A percentile compares a stretch with the other conserved stretches of the same genome.
These are phyloP conservation scores for Tuber melanosporum DNA, from an alignment of 495 filamentous ascomycete genomes.

Conservation along the genomic window DNA sequence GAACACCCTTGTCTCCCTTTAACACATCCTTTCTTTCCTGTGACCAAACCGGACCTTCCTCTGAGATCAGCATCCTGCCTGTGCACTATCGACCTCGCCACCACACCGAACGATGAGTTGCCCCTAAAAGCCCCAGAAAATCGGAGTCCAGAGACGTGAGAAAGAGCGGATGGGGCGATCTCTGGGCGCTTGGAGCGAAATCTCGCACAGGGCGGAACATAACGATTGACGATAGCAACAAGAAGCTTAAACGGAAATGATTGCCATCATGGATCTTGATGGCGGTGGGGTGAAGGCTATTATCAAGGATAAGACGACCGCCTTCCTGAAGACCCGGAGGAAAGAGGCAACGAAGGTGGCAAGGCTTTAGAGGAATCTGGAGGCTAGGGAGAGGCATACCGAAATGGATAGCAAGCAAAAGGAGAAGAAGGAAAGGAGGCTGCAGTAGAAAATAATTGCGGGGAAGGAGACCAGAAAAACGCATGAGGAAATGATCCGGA, in stretches of 20 bases:
- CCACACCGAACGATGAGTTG: conserved; percentile 91
- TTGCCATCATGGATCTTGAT: conserved; percentile 29
- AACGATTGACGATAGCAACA: conserved; percentile 44
- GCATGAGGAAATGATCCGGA: background rate
- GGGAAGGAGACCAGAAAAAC: background rate
- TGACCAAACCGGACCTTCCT: too few species aligned
- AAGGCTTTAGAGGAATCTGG: background rate
- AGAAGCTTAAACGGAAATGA: conserved; percentile 23
- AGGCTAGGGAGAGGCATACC: background rate
- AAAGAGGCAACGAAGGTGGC: background rate
- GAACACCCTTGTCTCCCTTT: too few species aligned
- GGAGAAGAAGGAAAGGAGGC: background rate
- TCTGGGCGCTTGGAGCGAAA: conserved; percentile 94
- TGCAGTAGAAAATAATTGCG: background rate
- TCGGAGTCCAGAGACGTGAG: conserved; percentile 83
- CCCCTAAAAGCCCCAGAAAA: conserved; percentile 71
- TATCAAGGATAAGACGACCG: conserved; percentile 28
- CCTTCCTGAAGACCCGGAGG: background rate
- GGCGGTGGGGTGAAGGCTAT: conserved; percentile 34
- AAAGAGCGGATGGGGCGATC: conserved; percentile 83
- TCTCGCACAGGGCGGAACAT: conserved; percentile 59
- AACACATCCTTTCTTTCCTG: too few species aligned
- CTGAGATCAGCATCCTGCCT: too few species aligned
- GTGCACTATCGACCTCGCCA: too few species aligned
- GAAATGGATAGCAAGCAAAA: background rate